Base-by-base conservation (phyloP, 2,329 filamentous ascomycete genomes). In the Phialocephala subalpina region DNA sequence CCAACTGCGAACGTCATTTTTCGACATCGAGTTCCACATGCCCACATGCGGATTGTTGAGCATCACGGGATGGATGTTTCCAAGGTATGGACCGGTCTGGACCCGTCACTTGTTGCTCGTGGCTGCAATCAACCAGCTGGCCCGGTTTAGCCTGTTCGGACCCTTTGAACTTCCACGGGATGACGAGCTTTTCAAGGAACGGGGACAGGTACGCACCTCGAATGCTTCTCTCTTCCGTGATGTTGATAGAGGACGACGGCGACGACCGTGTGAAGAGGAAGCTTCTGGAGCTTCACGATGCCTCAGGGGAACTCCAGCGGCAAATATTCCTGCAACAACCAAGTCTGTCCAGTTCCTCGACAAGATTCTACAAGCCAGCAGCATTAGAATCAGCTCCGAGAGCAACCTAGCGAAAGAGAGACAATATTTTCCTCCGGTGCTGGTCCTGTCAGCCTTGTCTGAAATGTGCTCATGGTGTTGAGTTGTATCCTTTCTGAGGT, bases 121-220 rank as follows among this genome's bases (percentile, higher is more conserved):
- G n/a, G 20, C 45, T 49, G 45, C 42, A n/a, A n/a, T 49, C 6
- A n/a, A 27, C 42, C 42, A 40, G 18, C 11, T 45, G n/a, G n/a
- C n/a, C n/a, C n/a, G n/a, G 47, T 52, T 52, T 29, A 52, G 47
- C 20, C 47, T 52, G 20, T 52, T 27, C 47, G 20, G 47, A 27
- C 47, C 47, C 47, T 52, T 9, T 33, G 4, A 33, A 9, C 29
- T 33, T 33, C 29, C 29, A 33, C 29, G 29, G 29, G 29, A 33
- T 33, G 29, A 33, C 9, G 29, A 4, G 29, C 29, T 33, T 33
- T n/a, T 9, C 29, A 33, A 33, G 29, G 29, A 33, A 33, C 29
- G 38, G 4, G 38, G 38, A 42, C 5, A 14, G 38, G 38, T 42
- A 42, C 38, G 4, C 18, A 42, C 38, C 38, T 42, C 12, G 38